Base-by-base conservation (phyloP, 495 filamentous ascomycete species). In the Geopyxis carbonaria region DNA sequence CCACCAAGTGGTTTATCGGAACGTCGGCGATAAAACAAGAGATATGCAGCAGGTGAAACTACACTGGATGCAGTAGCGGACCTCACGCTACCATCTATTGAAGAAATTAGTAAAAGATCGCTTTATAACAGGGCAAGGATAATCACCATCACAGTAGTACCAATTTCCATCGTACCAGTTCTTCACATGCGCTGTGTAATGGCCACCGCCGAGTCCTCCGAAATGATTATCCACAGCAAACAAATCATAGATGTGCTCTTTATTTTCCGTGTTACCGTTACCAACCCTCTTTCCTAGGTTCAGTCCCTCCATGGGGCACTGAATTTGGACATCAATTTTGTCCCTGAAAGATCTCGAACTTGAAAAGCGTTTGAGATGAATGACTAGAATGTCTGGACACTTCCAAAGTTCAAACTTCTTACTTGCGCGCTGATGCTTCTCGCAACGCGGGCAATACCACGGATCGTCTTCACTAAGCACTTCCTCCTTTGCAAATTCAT, bases 391-490 rank as follows among this genome's bases (percentile, higher is more conserved):
- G 57, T 97, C 89, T 6, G 89, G 89, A 2, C 77, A 75, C 56
- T 83, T 93, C 89, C 89, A 97, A 2, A 97, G 67, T 55, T 95
- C 83, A 22, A 97, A 84, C 50, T 86, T 91, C 68, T 95, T 97
- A 61, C 72, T 84, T 14, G 91, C 89, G 18, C 81, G 73, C 7
- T 80, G 75, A 50, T 91, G 78, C 45, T 91, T 80, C 53, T 95
- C 94, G 68, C 89, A 97, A 31, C 82, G 72, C 40, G 82, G 85
- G 47, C 89, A 97, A 51, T 82, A 94, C 89, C 89, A 97, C 21
- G 81, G 84, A 52, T 97, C 87, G 46, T 85, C 79, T 55, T 91
- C 81, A 0, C 85, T 92, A 2, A 97, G 64, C 29, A 93, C 75
- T 56, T 97, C 89, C 41, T 82, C 75, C 56, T 82, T 87, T 51